Evolutionary conservation across 2,329 filamentous ascomycete genomes (phyloP), one percentile per base, ranked within the genome.

Genomic region (Apiospora sp.): DNA sequence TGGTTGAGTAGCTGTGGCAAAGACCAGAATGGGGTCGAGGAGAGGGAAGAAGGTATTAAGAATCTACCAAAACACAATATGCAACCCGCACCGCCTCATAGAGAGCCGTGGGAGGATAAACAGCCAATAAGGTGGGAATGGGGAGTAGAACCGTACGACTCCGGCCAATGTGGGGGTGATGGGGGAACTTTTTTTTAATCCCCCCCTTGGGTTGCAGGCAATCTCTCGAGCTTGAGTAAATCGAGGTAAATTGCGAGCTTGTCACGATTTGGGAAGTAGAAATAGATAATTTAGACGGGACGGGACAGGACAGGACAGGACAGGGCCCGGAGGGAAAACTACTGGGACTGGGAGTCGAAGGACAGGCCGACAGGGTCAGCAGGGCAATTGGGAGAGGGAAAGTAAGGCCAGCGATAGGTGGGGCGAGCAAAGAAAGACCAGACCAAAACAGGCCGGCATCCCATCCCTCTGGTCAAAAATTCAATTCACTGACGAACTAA

Each of bases 41-140:
- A 64, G 58, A 72, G 61, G 71, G 67, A 68, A 27, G 64, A 69
- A 73, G 69, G 68, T 64, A 64, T 34, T 37, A 37, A 64, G 34
- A 64, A n/a, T 37, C 58, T 64, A 64, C 58, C 34, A 70, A 70
- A 51, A 73, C 64, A 37, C 72, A 67, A 67, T 51, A 64, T 64
- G 58, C 58, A 64, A 64, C 58, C 58, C 27, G 72, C 72, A 73
- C 72, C 68, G 72, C 72, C 70, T 73, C 69, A 72, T 69, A 70
- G 67, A 64, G 30, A n/a, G 58, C 30, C 58, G 58, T 64, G 58
- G 58, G 34, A 64, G 58, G 58, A 64, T 64, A 64, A 64, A 64
- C 58, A 64, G 58, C 58, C 58, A 64, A 64, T 64, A 41, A 41
- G 58, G 58, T 64, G 58, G 58, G 34, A 64, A 64, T 64, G 58